Percentiles rank a stretch among this genome's conserved stretches.
Evolutionary conservation across 2,329 filamentous ascomycete species (phyloP).

Genomic region (Fusarium sp.): DNA sequence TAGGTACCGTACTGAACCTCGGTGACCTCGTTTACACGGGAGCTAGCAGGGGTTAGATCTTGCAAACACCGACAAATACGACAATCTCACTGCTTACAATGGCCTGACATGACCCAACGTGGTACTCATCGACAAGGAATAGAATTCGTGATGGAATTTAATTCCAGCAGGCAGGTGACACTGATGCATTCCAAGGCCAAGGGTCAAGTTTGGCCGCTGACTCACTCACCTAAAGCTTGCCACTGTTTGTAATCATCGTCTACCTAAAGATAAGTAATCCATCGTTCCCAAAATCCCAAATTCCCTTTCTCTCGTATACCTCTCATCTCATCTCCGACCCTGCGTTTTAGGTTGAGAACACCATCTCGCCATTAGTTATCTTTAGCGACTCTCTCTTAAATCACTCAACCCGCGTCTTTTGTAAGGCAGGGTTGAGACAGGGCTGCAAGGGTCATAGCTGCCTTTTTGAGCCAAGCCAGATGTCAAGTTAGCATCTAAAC

Average conservation of each 20-base stretch:
- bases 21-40: conserved; percentile 33
- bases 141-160: not conserved
- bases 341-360: conserved; percentile 8
- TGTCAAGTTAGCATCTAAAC: conserved; percentile 4
- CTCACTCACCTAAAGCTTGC: not conserved
- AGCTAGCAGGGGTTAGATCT: conserved; percentile 29
- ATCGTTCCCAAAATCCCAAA: not conserved
- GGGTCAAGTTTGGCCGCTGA: not conserved
- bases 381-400: not conserved
- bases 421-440: not conserved
- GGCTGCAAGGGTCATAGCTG: conserved; percentile 20
- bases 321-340: conserved; percentile 23
- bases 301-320: not conserved
- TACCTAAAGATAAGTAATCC: not conserved
- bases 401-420: conserved; percentile 16
- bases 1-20: not conserved
- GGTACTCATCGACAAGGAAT: not conserved
- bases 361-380: not conserved
- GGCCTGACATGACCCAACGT: not conserved
- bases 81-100: conserved; percentile 2
- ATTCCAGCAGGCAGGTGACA: conserved; percentile 7
- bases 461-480: conserved; percentile 18
- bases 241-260: not conserved
- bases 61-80: conserved; percentile 10
- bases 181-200: conserved; percentile 6